Percentiles rank a stretch among this genome's conserved stretches.
phyloP scores from a whole-genome alignment of 1,284 basidiomycete species.

The Inonotus hispidus region DNA sequence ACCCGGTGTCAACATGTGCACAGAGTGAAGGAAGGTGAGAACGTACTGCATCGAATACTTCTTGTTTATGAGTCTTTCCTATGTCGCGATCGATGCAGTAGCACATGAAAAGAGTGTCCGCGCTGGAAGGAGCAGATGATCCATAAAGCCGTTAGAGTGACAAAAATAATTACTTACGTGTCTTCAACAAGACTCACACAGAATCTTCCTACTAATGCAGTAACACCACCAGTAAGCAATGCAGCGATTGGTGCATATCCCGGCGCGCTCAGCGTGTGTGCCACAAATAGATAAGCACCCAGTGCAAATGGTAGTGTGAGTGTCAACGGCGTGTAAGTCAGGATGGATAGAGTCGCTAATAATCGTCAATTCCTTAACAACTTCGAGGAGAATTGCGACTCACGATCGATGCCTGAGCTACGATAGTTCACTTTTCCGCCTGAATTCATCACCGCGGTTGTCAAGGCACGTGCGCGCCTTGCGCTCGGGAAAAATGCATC shows the following conservation, averaged over 20 bases:
- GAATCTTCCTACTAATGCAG: slow-evolving; percentile 77
- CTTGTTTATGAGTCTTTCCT: slow-evolving; percentile 55
- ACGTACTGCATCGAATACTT: slow-evolving; percentile 63
- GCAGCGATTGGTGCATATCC: slow-evolving; percentile 74
- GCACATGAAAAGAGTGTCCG: slow-evolving; percentile 84
- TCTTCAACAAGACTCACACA: slow-evolving; percentile 80
- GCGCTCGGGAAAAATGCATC: slow-evolving; percentile 79
- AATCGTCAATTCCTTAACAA: slow-evolving; percentile 16
- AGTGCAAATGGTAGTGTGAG: slow-evolving; percentile 78
- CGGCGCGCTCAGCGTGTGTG: slow-evolving; percentile 76
- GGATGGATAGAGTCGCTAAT: slow-evolving; percentile 62
- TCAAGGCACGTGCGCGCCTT: slow-evolving; percentile 57
- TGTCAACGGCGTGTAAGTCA: slow-evolving; percentile 77
- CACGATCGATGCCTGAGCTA: slow-evolving; percentile 55
- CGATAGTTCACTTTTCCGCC: slow-evolving; percentile 37
- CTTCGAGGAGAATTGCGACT: slow-evolving; percentile 24
- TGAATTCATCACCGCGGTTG: slow-evolving; percentile 37
- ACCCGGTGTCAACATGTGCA: neutral
- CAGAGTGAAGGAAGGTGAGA: neutral
- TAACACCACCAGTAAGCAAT: slow-evolving; percentile 72
- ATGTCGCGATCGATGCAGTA: slow-evolving; percentile 83
- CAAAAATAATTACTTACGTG: slow-evolving; percentile 41
- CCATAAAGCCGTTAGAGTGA: neutral
- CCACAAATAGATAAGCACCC: slow-evolving; percentile 82
- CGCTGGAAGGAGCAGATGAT: slow-evolving; percentile 30